Conservation (phyloP, 2,329 filamentous ascomycete genomes). For the Colletotrichum gloeosporioides region DNA sequence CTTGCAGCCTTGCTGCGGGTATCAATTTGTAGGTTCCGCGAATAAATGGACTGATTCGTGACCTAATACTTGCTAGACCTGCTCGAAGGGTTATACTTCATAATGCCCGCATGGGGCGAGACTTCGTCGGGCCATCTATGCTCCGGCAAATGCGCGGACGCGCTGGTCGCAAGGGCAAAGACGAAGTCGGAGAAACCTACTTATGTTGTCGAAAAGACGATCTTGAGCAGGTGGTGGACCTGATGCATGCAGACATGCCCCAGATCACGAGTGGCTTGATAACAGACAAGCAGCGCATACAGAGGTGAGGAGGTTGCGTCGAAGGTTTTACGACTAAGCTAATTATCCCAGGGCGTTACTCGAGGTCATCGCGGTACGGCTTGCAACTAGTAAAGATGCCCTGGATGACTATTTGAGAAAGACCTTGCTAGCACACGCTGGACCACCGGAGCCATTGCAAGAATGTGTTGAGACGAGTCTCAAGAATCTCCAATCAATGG, state of each 20-base stretch:
- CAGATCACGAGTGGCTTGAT: conserved; percentile 71
- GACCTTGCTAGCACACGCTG: conserved; percentile 68
- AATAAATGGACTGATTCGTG: neutral
- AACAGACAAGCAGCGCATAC: conserved; percentile 71
- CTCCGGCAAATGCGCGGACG: conserved; percentile 82
- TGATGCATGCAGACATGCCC: conserved; percentile 77
- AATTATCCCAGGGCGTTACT: conserved; percentile 63
- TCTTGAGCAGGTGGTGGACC: conserved; percentile 70
- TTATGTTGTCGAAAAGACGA: conserved; percentile 74
- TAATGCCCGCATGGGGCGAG: conserved; percentile 76
- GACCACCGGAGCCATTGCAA: conserved; percentile 53
- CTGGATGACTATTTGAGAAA: conserved; percentile 72
- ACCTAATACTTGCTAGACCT: conserved; percentile 39
- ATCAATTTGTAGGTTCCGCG: conserved; percentile 65
- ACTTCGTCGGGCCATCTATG: conserved; percentile 80
- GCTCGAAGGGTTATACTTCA: conserved; percentile 78
- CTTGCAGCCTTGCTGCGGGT: conserved; percentile 82
- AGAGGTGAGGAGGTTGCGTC: conserved; percentile 50
- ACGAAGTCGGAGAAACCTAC: conserved; percentile 79
- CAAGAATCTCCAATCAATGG: conserved; percentile 57
- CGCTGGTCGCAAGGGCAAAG: conserved; percentile 79
- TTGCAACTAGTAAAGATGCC: conserved; percentile 69
- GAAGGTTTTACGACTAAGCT: neutral
- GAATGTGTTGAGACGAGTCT: conserved; percentile 64
- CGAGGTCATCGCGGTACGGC: conserved; percentile 71